Conservation (phyloP, 345 rosid genomes). For the Salix arbutifolia region DNA sequence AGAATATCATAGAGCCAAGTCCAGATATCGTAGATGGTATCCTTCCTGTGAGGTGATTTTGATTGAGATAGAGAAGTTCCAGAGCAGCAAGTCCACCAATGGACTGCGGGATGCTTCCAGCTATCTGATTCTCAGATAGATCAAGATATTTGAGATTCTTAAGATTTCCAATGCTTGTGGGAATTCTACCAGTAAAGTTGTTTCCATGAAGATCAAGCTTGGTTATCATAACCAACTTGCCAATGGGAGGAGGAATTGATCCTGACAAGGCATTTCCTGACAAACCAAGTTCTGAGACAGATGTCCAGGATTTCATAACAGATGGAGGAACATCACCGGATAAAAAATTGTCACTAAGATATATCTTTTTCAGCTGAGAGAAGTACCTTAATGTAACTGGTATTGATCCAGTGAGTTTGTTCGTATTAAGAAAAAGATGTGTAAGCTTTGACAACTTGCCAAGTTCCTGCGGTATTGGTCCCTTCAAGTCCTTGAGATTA, state of each 20-base stretch:
- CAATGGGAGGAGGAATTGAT: slow-evolving; percentile 35
- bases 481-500: slow-evolving; percentile 45
- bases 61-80: slow-evolving; percentile 37
- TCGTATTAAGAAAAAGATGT: slow-evolving; percentile 43
- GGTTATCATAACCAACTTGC: slow-evolving; percentile 27
- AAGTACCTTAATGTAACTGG: slow-evolving; percentile 37
- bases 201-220: slow-evolving; percentile 48
- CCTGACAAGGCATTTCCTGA: slow-evolving; percentile 45
- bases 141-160: slow-evolving; percentile 40
- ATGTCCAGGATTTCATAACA: slow-evolving; percentile 26
- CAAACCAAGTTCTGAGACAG: slow-evolving; percentile 40
- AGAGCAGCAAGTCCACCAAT: slow-evolving; percentile 42
- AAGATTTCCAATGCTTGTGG: slow-evolving; percentile 38
- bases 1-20: slow-evolving; percentile 43
- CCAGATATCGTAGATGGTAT: slow-evolving; percentile 47
- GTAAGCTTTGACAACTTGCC: slow-evolving; percentile 34
- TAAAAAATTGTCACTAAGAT: slow-evolving; percentile 33
- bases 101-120: slow-evolving; percentile 43
- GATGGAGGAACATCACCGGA: slow-evolving; percentile 36
- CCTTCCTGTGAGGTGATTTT: slow-evolving; percentile 40
- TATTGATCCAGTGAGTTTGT: slow-evolving; percentile 45
- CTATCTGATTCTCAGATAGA: slow-evolving; percentile 40
- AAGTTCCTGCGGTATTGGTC: slow-evolving; percentile 40
- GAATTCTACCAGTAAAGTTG: slow-evolving; percentile 41
- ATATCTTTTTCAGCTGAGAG: slow-evolving; percentile 27